Evolutionary conservation across 2,329 filamentous ascomycete genomes (phyloP).

Genomic region (Arthrobotrys megalospora): DNA sequence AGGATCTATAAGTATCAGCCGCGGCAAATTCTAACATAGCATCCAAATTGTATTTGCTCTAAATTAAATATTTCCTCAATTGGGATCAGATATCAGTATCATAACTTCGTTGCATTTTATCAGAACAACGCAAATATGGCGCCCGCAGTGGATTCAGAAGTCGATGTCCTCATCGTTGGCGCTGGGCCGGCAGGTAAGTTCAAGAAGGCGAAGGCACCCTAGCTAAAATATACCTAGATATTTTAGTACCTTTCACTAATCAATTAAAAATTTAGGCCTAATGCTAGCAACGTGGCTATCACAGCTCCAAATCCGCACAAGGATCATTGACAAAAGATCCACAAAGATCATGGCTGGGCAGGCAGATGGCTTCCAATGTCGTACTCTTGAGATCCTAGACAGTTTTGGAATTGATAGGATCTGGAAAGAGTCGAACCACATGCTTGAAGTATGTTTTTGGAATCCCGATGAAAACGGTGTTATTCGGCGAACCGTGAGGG

Average conservation of each 20-base stretch:
- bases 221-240: background rate
- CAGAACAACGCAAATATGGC: slow-evolving; percentile 40
- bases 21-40: background rate
- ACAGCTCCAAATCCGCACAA: slow-evolving; percentile 70
- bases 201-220: background rate
- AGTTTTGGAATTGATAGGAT: slow-evolving; percentile 78
- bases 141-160: slow-evolving; percentile 64
- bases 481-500: slow-evolving; percentile 74
- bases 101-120: slow-evolving; percentile 28
- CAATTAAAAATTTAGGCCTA: slow-evolving; percentile 15
- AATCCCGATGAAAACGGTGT: slow-evolving; percentile 75
- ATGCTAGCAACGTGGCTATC: slow-evolving; percentile 69
- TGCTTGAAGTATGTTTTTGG: slow-evolving; percentile 76
- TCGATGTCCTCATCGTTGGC: slow-evolving; percentile 71
- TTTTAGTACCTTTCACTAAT: background rate
- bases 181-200: slow-evolving; percentile 69
- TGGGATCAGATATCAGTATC: background rate
- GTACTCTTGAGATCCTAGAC: slow-evolving; percentile 81
- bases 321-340: slow-evolving; percentile 68
- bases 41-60: background rate
- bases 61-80: background rate
- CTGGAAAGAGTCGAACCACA: slow-evolving; percentile 78
- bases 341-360: slow-evolving; percentile 66
- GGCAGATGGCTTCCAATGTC: slow-evolving; percentile 74
- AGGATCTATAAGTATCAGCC: slow-evolving; percentile 21